phyloP scores from a whole-genome alignment of 2,329 filamentous ascomycete genomes.

The Ophiocordyceps australis region DNA sequence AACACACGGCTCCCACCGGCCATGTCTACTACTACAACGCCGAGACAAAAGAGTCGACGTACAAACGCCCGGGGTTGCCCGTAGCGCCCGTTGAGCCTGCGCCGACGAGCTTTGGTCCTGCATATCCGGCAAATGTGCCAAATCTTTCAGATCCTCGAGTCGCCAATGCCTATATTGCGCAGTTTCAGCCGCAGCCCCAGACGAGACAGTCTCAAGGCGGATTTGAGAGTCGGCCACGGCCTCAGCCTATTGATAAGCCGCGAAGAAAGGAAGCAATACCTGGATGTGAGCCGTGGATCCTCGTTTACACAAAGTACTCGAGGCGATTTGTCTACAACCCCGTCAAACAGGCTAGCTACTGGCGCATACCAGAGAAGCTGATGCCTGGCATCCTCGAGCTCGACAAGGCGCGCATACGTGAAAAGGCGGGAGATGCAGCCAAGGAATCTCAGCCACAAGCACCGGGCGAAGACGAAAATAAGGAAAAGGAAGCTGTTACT shows the following conservation, averaged over 20 bases:
- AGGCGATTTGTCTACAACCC: slow-evolving; percentile 83
- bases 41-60: slow-evolving; percentile 71
- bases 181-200: slow-evolving; percentile 23
- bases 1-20: slow-evolving; percentile 76
- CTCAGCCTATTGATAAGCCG: slow-evolving; percentile 63
- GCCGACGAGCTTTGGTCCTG: slow-evolving; percentile 2
- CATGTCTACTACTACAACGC: slow-evolving; percentile 82
- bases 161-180: slow-evolving; percentile 43
- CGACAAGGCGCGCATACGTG: slow-evolving; percentile 52
- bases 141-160: slow-evolving; percentile 33
- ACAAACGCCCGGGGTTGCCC: slow-evolving; percentile 46
- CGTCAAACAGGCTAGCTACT: slow-evolving; percentile 74
- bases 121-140: slow-evolving; percentile 12
- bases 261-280: slow-evolving; percentile 66
- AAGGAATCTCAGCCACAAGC: no score
- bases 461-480: slow-evolving; percentile 1
- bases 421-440: slow-evolving; percentile 26
- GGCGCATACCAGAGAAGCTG: slow-evolving; percentile 82
- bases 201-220: slow-evolving; percentile 22
- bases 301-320: slow-evolving; percentile 85
- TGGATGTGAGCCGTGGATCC: slow-evolving; percentile 67
- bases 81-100: slow-evolving; percentile 12
- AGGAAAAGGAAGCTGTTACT: background rate
- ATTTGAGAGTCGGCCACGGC: slow-evolving; percentile 39
- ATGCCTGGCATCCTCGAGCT: slow-evolving; percentile 58